Conservation (phyloP, 1,284 basidiomycete species). For the Fomitopsis betulina region DNA sequence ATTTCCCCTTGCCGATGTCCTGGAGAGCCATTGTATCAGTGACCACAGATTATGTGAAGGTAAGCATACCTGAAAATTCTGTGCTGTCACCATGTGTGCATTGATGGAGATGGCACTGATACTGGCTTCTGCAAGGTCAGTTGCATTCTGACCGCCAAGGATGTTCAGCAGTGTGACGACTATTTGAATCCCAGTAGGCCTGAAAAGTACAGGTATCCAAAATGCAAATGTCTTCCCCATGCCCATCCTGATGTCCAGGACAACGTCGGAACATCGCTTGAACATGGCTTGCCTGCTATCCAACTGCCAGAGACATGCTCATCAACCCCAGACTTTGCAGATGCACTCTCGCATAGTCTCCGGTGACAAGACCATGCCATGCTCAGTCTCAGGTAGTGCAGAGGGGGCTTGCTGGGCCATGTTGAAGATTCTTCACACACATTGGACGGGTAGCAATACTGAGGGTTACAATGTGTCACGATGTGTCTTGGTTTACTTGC, state of each 20-base stretch:
- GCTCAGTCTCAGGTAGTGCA: too few species aligned
- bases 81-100: not conserved
- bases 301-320: slow-evolving; percentile 14
- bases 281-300: slow-evolving; percentile 10
- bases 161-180: slow-evolving; percentile 25
- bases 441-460: too few species aligned
- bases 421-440: too few species aligned
- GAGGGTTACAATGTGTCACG: too few species aligned
- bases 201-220: slow-evolving; percentile 27
- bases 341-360: too few species aligned
- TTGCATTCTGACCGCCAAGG: slow-evolving; percentile 1
- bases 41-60: not conserved
- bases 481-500: too few species aligned
- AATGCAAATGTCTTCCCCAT: slow-evolving; percentile 28
- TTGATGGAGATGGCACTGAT: not conserved
- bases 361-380: too few species aligned
- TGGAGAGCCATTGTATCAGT: too few species aligned
- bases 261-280: slow-evolving; percentile 10
- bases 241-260: slow-evolving; percentile 23
- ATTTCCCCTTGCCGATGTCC: slow-evolving; percentile 25
- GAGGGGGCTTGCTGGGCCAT: too few species aligned
- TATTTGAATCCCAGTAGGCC: slow-evolving; percentile 20
- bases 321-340: too few species aligned
- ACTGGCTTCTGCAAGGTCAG: not conserved
- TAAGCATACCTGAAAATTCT: not conserved